Evolutionary conservation across 441 rosid genomes (phyloP).

Genomic region (Pelargonium australe): DNA sequence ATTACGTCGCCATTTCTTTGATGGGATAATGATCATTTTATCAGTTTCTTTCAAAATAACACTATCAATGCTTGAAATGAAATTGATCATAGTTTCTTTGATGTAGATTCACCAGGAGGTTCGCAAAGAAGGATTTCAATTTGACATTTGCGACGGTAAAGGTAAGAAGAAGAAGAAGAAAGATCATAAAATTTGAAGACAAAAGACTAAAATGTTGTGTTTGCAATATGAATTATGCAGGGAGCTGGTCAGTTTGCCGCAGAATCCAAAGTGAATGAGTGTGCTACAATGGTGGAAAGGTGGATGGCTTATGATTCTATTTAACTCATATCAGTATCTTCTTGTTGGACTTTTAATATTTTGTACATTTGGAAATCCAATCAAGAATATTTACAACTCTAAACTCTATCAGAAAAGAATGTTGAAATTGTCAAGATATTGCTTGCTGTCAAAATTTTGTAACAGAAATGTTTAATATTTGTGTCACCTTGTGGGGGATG

Average conservation of each 20-base stretch:
- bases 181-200: no score
- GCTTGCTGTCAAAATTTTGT: no score
- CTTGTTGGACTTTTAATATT: no score
- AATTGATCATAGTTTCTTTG: background rate
- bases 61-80: background rate
- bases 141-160: background rate
- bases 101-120: background rate
- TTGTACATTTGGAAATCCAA: no score
- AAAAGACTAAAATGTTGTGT: no score
- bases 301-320: background rate
- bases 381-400: no score
- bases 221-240: background rate
- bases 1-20: background rate
- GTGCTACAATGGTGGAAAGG: background rate
- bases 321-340: background rate
- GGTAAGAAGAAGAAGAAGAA: background rate
- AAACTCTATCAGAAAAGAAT: no score
- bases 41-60: no score
- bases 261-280: background rate
- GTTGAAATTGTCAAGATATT: no score
- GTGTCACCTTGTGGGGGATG: no score
- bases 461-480: no score
- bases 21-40: no score
- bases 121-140: background rate
- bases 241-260: background rate